Evolutionary conservation across 805 yeast species (phyloP), one percentile per base, ranked within the genome.

Genomic region (Yamadazyma olivae): DNA sequence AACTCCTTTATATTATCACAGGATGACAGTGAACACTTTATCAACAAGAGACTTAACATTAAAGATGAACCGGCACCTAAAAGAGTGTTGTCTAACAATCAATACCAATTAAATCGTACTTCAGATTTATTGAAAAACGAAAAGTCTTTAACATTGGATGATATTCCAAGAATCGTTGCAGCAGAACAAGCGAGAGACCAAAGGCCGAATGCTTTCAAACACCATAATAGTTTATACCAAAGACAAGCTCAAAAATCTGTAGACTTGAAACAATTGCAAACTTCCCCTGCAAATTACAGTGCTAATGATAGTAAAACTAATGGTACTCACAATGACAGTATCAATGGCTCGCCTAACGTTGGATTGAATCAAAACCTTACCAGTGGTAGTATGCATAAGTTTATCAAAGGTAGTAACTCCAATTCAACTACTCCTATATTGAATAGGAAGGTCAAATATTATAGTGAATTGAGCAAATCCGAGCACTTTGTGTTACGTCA

Each of bases 151-250:
- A 91, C 97, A 0, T 72, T 93, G 49, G 98, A 93, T 59, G 99
- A 93, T 59, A 93, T 93, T 49, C 96, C 98, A 6, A 74, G 98
- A 46, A 91, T 93, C 53, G 97, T 93, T 6, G 95, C 97, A 2
- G 91, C 95, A 7, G 97, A 93, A 51, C 96, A 91, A 58, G 96
- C 98, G 0, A 71, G 96, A 44, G 96, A 87, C 43, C 83, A 85
- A 52, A 74, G 95, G 39, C 96, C 97, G 2, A 89, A 89, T 58
- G 95, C 96, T 0, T 90, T 83, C 61, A 81, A 83, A 40, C 95
- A 84, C 59, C 90, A 84, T 52, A 79, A 78, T 54, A 44, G 68
- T 41, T 43, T 68, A 53, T 51, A 68, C 49, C 56, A 62, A 57
- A 49, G 60, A 31, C 64, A 54, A 37, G 25, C 30, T 6, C 36